phyloP scores from a whole-genome alignment of 495 filamentous ascomycete genomes.

The Penicillium robsamsonii region DNA sequence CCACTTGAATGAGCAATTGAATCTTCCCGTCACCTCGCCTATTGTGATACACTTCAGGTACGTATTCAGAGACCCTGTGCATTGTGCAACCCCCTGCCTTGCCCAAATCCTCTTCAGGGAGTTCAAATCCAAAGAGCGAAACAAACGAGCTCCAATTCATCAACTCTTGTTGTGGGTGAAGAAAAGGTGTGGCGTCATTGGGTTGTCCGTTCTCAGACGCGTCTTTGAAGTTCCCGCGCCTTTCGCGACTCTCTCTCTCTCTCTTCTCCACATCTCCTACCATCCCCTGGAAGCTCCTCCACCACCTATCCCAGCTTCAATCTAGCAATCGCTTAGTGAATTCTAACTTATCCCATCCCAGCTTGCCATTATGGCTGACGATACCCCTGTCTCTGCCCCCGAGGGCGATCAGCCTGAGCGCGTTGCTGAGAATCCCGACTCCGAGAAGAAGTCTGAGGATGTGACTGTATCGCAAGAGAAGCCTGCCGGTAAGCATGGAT shows the following conservation, averaged over 20 bases:
- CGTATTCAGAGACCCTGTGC: not conserved
- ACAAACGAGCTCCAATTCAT: not conserved
- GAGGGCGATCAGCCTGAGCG: slow-evolving; percentile 38
- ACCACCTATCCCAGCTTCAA: slow-evolving; percentile 14
- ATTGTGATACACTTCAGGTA: not conserved
- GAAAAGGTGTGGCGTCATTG: slow-evolving; percentile 31
- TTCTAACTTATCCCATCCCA: slow-evolving; percentile 7
- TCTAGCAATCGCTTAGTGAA: slow-evolving; percentile 19
- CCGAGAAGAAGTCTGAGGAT: slow-evolving; percentile 27
- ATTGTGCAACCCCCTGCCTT: not conserved
- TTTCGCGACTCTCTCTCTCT: slow-evolving; percentile 35
- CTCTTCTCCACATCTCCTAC: slow-evolving; percentile 43
- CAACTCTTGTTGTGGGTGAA: not conserved
- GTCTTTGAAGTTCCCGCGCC: slow-evolving; percentile 42
- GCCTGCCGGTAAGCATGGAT: slow-evolving; percentile 33
- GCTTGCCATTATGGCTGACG: slow-evolving; percentile 44
- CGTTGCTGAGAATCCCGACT: slow-evolving; percentile 32
- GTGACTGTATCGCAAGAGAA: slow-evolving; percentile 34
- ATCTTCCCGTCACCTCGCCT: too few relatives aligned
- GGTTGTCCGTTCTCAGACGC: slow-evolving; percentile 27
- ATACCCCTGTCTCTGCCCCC: slow-evolving; percentile 37
- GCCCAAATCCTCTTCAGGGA: not conserved
- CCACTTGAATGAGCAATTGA: not conserved
- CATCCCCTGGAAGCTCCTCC: slow-evolving; percentile 26
- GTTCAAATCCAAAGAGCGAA: not conserved